Conservation (phyloP, 805 yeast genomes). For the Candida vaughaniae region DNA sequence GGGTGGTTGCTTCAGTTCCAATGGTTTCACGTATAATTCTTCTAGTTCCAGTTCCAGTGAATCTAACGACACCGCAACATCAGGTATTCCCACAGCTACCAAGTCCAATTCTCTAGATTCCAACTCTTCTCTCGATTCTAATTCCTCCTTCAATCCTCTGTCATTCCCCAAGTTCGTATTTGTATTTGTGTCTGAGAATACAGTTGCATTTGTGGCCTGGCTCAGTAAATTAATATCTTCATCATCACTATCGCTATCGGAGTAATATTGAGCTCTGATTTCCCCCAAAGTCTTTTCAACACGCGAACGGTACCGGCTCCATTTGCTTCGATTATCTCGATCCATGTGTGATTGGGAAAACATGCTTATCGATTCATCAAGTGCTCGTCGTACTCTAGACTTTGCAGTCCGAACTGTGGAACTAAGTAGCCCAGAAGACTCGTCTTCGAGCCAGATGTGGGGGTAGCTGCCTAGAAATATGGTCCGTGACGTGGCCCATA, state of each 20-base stretch:
- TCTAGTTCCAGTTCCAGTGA: background rate
- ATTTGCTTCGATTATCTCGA: background rate
- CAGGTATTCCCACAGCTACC: background rate
- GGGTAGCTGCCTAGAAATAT: constrained; percentile 62
- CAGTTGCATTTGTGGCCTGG: too few relatives aligned
- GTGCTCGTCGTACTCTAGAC: constrained; percentile 12
- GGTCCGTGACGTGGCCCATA: constrained; percentile 48
- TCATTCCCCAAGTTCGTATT: too few relatives aligned
- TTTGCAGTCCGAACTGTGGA: constrained; percentile 14
- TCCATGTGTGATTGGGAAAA: background rate
- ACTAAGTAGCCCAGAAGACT: constrained; percentile 22
- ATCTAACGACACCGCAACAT: background rate
- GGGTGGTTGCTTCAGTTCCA: background rate
- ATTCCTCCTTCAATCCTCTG: too few relatives aligned
- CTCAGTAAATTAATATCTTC: too few relatives aligned
- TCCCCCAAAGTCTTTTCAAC: constrained; percentile 1
- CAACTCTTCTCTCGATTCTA: too few relatives aligned
- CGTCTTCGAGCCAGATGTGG: constrained; percentile 49
- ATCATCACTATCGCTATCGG: too few relatives aligned
- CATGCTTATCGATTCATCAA: constrained; percentile 7
- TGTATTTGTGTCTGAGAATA: too few relatives aligned
- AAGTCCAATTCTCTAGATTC: too few relatives aligned
- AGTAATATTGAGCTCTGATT: background rate
- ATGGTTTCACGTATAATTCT: background rate
- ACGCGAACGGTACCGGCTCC: background rate